A percentile compares a stretch with the other conserved stretches of the same genome.
These are phyloP conservation scores for Talaromyces sp. DNA, from an alignment of 2,329 filamentous ascomycete genomes.

Conservation along the genomic window DNA sequence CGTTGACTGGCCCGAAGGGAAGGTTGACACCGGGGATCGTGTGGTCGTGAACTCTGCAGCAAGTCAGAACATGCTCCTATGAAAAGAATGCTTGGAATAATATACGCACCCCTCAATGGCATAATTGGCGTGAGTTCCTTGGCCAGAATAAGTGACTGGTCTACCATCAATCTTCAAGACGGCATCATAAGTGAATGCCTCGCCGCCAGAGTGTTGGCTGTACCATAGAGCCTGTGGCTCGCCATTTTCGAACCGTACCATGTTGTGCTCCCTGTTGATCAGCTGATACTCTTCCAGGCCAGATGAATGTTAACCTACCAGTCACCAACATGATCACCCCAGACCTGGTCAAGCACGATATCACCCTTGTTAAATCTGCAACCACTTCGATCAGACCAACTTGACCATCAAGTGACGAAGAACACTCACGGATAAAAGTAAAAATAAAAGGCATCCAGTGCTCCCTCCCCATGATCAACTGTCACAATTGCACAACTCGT, in stretches of 20 bases:
- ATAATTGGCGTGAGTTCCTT: constrained; percentile 65
- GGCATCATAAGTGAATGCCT: constrained; percentile 59
- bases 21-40: constrained; percentile 60
- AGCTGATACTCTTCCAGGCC: neutral
- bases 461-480: constrained; percentile 53
- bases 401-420: neutral
- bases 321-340: constrained; percentile 62
- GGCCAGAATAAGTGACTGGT: constrained; percentile 57
- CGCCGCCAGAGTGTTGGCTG: constrained; percentile 60
- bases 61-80: neutral
- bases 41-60: constrained; percentile 54
- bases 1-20: constrained; percentile 51
- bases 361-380: constrained; percentile 53
- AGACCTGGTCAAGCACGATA: constrained; percentile 48
- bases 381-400: neutral
- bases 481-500: constrained; percentile 55
- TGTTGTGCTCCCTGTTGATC: constrained; percentile 58
- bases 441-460: constrained; percentile 61
- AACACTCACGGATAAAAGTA: constrained; percentile 56
- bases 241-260: constrained; percentile 62
- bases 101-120: constrained; percentile 48
- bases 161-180: constrained; percentile 54
- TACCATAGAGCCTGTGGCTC: constrained; percentile 58
- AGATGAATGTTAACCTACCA: constrained; percentile 41
- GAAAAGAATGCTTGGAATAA: neutral